These are phyloP conservation scores for Ramaria sp. DNA, from an alignment of 768 basidiomycete species.

Conservation along the genomic window DNA sequence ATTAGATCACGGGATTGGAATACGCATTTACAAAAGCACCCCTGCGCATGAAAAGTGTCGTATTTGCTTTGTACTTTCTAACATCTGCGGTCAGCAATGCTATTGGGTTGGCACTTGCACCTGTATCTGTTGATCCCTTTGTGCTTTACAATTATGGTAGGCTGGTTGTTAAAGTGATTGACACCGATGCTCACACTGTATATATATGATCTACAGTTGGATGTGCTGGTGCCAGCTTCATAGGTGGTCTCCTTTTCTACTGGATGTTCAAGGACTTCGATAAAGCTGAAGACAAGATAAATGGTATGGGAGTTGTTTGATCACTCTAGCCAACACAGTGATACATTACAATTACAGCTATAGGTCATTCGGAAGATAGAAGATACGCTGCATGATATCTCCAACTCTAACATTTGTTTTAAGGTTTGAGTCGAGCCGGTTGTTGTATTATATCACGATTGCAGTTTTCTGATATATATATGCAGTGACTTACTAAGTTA, in stretches of 20 bases:
- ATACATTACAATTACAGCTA: background rate
- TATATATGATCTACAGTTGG: slow-evolving; percentile 4
- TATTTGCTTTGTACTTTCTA: slow-evolving; percentile 5
- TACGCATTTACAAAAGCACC: slow-evolving; percentile 5
- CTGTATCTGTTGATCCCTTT: slow-evolving; percentile 8
- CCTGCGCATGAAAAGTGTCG: slow-evolving; percentile 6
- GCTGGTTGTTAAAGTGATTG: background rate
- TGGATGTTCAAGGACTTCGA: slow-evolving; percentile 5
- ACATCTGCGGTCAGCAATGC: slow-evolving; percentile 4
- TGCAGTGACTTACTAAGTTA: too few relatives aligned
- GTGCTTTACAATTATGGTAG: slow-evolving; percentile 8
- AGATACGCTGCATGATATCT: background rate
- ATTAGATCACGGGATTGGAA: slow-evolving; percentile 6
- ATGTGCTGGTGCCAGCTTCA: slow-evolving; percentile 4
- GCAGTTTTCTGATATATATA: too few relatives aligned
- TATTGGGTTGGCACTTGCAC: slow-evolving; percentile 4
- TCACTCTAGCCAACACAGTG: too few relatives aligned
- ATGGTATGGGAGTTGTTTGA: background rate
- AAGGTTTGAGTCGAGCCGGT: too few relatives aligned
- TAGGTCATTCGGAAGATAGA: slow-evolving; percentile 3
- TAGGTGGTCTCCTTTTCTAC: slow-evolving; percentile 7
- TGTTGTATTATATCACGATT: too few relatives aligned
- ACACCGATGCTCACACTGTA: background rate
- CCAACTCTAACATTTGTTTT: too few relatives aligned
- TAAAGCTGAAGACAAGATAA: slow-evolving; percentile 1